Percentiles rank a stretch among this genome's conserved stretches.
Conservation (phyloP, 768 basidiomycete genomes). For the Termitomyces eurrhizus region DNA sequence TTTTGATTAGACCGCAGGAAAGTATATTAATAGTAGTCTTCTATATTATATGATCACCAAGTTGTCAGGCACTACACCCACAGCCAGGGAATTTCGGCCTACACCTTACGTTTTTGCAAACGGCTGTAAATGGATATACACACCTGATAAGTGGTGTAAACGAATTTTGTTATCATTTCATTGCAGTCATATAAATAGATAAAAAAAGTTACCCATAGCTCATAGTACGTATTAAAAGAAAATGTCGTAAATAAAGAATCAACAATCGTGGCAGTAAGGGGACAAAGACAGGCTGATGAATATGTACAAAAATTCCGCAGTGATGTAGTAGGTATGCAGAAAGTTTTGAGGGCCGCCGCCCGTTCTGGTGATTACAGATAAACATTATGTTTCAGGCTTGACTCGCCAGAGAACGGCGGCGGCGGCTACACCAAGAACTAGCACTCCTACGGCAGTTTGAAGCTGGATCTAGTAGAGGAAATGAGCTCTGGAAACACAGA, state of each 20-base stretch:
- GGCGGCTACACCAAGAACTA: conserved; percentile 64
- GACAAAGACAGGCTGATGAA: background rate
- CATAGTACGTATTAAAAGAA: conserved; percentile 2
- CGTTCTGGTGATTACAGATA: background rate
- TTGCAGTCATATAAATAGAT: conserved; percentile 11
- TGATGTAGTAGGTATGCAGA: conserved; percentile 3
- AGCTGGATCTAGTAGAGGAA: conserved; percentile 30
- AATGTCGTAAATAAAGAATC: conserved; percentile 1
- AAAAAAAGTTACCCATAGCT: conserved; percentile 4
- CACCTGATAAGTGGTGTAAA: too few species aligned
- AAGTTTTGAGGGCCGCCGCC: conserved; percentile 5
- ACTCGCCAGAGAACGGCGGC: conserved; percentile 74
- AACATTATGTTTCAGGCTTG: conserved; percentile 32
- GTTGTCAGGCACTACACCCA: too few species aligned
- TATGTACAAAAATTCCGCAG: conserved; percentile 8
- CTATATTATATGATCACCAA: too few species aligned
- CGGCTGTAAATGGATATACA: too few species aligned
- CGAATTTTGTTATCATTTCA: background rate
- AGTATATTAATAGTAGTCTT: too few species aligned
- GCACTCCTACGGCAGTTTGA: conserved; percentile 58
- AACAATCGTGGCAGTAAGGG: background rate
- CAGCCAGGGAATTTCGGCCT: too few species aligned
- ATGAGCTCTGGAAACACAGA: background rate
- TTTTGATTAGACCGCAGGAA: too few species aligned
- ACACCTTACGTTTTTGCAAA: too few species aligned